Evolutionary conservation across 139 green algal species (phyloP).

Genomic region (Eudorina sp.): DNA sequence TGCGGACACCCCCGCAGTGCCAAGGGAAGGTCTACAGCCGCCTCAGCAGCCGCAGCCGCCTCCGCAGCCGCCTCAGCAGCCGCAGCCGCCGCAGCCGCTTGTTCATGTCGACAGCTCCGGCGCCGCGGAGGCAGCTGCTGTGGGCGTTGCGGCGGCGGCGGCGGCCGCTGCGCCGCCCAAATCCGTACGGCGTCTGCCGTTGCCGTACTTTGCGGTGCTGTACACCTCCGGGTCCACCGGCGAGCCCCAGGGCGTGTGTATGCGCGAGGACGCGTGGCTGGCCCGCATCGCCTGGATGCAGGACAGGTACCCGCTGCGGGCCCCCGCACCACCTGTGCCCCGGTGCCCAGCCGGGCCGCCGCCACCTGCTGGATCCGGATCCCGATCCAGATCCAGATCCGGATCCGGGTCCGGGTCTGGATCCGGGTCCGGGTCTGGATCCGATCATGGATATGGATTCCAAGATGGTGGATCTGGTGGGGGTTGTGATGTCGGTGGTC

Average conservation of each 20-base stretch:
- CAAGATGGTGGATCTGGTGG: too few species aligned
- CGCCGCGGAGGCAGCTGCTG: too few species aligned
- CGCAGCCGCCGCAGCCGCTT: background rate
- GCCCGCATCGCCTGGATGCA: constrained; percentile 75
- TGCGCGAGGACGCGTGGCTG: constrained; percentile 68
- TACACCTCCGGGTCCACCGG: constrained; percentile 82
- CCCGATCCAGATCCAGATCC: too few species aligned
- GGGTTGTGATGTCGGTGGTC: too few species aligned
- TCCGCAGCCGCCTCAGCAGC: background rate
- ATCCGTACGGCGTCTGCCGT: background rate
- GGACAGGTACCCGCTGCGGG: background rate
- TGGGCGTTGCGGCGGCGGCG: too few species aligned
- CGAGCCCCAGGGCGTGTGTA: constrained; percentile 65
- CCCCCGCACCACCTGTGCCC: background rate
- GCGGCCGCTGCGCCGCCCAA: background rate
- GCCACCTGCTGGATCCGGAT: too few species aligned
- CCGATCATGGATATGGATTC: too few species aligned
- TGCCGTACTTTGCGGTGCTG: constrained; percentile 72
- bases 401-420: too few species aligned
- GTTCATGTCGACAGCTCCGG: background rate
- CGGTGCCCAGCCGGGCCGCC: too few species aligned
- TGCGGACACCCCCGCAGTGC: background rate
- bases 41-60: background rate
- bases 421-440: too few species aligned
- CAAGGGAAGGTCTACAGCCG: background rate